Evolutionary conservation across 169 alveolate genomes (phyloP).

Genomic region (Cyclospora cayetanensis): DNA sequence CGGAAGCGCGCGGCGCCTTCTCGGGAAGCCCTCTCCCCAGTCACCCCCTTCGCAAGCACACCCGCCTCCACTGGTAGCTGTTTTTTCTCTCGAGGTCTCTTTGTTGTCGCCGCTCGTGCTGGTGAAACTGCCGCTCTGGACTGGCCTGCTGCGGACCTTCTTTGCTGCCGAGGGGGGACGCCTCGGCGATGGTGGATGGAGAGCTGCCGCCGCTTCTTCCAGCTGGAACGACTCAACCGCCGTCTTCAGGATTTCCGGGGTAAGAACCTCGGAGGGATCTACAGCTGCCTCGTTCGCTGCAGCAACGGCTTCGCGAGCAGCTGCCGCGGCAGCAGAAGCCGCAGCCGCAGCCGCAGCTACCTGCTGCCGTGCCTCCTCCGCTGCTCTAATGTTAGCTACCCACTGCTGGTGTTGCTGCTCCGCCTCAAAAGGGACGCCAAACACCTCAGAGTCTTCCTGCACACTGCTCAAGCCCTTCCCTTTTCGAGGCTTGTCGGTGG

Average conservation of each 20-base stretch:
- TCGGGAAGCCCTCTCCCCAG: not conserved
- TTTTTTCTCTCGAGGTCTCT: not conserved
- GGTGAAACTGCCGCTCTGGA: not conserved
- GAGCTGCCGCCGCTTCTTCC: too few species aligned
- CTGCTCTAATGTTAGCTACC: not conserved
- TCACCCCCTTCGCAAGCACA: not conserved
- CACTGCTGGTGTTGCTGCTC: constrained; percentile 36
- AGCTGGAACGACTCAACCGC: too few species aligned
- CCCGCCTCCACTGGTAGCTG: too few species aligned
- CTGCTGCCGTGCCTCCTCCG: constrained; percentile 17
- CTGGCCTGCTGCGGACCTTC: not conserved
- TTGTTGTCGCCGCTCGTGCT: not conserved
- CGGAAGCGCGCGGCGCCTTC: not conserved
- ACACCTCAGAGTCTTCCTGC: not conserved
- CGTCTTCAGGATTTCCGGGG: too few species aligned
- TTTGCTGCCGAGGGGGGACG: too few species aligned
- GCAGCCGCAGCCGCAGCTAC: constrained; percentile 33
- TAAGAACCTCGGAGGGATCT: too few species aligned
- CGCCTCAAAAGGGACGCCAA: not conserved
- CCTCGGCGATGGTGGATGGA: too few species aligned
- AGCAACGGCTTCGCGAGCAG: constrained; percentile 6
- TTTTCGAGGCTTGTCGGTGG: not conserved
- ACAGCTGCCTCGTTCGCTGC: too few species aligned
- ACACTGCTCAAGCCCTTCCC: too few species aligned
- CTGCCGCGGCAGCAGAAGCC: constrained; percentile 18